These are phyloP conservation scores for Globisporangium camurandrum DNA, from an alignment of 352 stramenopile species.

Conservation along the genomic window DNA sequence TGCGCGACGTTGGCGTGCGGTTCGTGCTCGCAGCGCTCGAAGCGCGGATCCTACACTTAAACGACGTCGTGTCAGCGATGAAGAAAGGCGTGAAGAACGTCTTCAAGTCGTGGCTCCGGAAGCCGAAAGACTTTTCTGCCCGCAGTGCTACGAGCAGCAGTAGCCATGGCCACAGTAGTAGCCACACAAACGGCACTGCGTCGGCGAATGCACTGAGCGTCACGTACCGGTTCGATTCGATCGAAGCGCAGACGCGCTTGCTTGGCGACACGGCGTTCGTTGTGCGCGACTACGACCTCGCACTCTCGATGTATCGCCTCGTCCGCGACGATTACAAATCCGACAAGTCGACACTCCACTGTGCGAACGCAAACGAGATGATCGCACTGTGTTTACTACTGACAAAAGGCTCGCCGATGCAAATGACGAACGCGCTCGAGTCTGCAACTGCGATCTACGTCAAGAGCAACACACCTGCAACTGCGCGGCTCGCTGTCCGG, in stretches of 20 bases:
- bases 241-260: slow-evolving; percentile 85
- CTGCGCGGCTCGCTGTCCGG: slow-evolving; percentile 51
- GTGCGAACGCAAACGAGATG: slow-evolving; percentile 83
- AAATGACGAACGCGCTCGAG: slow-evolving; percentile 83
- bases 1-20: slow-evolving; percentile 64
- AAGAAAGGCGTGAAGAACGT: slow-evolving; percentile 91
- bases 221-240: slow-evolving; percentile 79
- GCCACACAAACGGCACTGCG: slow-evolving; percentile 2
- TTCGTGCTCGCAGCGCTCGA: slow-evolving; percentile 82
- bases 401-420: slow-evolving; percentile 65
- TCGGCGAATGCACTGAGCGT: too few relatives aligned
- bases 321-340: slow-evolving; percentile 88
- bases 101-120: slow-evolving; percentile 88
- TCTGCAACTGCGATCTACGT: slow-evolving; percentile 55
- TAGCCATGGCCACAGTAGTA: slow-evolving; percentile 1
- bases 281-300: slow-evolving; percentile 85
- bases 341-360: slow-evolving; percentile 81
- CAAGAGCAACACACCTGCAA: slow-evolving; percentile 37
- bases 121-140: slow-evolving; percentile 65
- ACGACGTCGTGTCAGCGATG: slow-evolving; percentile 84
- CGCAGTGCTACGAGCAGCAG: slow-evolving; percentile 14
- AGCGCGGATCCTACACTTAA: slow-evolving; percentile 75
- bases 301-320: slow-evolving; percentile 86
- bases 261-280: slow-evolving; percentile 88
- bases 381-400: slow-evolving; percentile 80